Conservation (phyloP, 2,329 filamentous ascomycete species). For the Graphilbum sp. region DNA sequence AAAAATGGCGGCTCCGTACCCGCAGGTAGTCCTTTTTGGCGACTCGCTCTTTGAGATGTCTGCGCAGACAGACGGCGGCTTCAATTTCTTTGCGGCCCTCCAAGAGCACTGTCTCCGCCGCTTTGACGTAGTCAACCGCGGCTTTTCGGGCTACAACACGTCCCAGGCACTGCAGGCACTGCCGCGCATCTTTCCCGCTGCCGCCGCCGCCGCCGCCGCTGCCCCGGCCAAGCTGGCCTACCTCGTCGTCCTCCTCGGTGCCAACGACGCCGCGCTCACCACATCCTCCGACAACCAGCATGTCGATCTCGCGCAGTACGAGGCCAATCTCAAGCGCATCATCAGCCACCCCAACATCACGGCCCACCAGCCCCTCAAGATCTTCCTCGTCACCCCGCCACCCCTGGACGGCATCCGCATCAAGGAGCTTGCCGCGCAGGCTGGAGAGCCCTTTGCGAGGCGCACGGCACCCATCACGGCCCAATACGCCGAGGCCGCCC, state of each 20-base stretch:
- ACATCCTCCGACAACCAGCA: slow-evolving; percentile 51
- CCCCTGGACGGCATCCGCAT: slow-evolving; percentile 64
- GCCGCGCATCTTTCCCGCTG: slow-evolving; percentile 47
- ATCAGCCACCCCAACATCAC: slow-evolving; percentile 52
- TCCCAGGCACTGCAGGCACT: slow-evolving; percentile 55
- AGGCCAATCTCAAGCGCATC: slow-evolving; percentile 54
- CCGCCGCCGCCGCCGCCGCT: slow-evolving; percentile 26
- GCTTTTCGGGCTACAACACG: slow-evolving; percentile 76
- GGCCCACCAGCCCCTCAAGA: slow-evolving; percentile 54
- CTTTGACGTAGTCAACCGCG: slow-evolving; percentile 77
- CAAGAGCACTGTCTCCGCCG: slow-evolving; percentile 56
- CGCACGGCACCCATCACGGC: slow-evolving; percentile 32
- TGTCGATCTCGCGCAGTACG: slow-evolving; percentile 61
- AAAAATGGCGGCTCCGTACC: slow-evolving; percentile 34
- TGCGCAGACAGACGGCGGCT: slow-evolving; percentile 44
- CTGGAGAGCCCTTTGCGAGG: slow-evolving; percentile 26
- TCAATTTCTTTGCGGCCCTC: slow-evolving; percentile 57
- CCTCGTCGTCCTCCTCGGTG: slow-evolving; percentile 65
- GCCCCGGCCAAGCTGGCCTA: slow-evolving; percentile 46
- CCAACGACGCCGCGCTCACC: slow-evolving; percentile 71
- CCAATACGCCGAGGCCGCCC: slow-evolving; percentile 40
- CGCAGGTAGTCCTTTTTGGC: slow-evolving; percentile 71
- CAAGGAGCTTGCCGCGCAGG: slow-evolving; percentile 25
- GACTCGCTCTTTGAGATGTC: slow-evolving; percentile 73
- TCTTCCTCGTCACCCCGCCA: slow-evolving; percentile 70